phyloP scores from a whole-genome alignment of 2,329 filamentous ascomycete species.

The Verticillium longisporum region DNA sequence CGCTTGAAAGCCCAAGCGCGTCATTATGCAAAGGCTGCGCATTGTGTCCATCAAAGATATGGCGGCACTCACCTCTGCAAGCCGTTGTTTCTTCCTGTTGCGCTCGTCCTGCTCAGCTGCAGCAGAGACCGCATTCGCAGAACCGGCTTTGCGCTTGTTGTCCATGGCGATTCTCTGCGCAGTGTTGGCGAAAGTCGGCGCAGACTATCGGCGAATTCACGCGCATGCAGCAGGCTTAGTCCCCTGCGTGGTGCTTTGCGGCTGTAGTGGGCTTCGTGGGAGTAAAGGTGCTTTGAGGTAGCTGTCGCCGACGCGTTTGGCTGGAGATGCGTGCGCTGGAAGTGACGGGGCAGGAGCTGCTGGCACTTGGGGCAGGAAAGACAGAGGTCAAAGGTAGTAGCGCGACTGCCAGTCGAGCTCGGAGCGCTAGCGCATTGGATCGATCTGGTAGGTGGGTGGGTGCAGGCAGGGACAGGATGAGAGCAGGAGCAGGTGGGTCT shows the following conservation, averaged over 20 bases:
- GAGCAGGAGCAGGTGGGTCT: not conserved
- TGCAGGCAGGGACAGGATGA: not conserved
- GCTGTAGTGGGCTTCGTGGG: not conserved
- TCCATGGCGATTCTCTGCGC: slow-evolving; percentile 34
- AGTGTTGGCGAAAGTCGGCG: not conserved
- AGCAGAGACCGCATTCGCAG: slow-evolving; percentile 32
- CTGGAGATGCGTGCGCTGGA: slow-evolving; percentile 4
- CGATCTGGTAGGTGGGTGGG: not conserved
- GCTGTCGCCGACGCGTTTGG: slow-evolving; percentile 8
- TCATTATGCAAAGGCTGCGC: not conserved
- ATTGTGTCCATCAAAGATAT: slow-evolving; percentile 6
- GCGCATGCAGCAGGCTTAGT: not conserved
- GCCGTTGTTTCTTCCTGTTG: slow-evolving; percentile 48
- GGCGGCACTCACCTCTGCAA: slow-evolving; percentile 36
- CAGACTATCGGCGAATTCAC: not conserved
- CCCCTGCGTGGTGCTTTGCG: slow-evolving; percentile 4
- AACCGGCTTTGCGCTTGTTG: slow-evolving; percentile 47
- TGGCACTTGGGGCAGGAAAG: not conserved
- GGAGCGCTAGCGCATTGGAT: not conserved
- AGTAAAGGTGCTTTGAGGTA: slow-evolving; percentile 4
- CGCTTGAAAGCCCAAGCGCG: not conserved
- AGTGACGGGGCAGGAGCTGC: not conserved
- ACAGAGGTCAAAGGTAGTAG: not conserved
- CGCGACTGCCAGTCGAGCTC: not conserved
- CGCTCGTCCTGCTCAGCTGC: slow-evolving; percentile 42